Percentiles rank a stretch among this genome's conserved stretches.
These are phyloP conservation scores for Aspergillus pseudotamarii DNA, from an alignment of 2,329 filamentous ascomycete genomes.

Conservation along the genomic window DNA sequence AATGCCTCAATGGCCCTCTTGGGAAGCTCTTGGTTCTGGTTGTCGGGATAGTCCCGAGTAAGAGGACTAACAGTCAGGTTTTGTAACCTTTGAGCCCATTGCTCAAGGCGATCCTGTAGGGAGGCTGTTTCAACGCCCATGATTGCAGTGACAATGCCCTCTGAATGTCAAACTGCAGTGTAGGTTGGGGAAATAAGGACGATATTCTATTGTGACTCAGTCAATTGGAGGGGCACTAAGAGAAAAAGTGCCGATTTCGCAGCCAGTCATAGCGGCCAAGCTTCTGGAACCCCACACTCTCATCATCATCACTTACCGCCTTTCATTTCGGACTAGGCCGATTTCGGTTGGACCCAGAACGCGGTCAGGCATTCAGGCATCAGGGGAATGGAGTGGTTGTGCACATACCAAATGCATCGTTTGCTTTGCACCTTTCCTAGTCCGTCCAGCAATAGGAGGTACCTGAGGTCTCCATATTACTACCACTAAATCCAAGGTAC, in stretches of 20 bases:
- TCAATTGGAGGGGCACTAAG: constrained; percentile 26
- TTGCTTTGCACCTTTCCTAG: constrained; percentile 1
- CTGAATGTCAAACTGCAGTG: constrained; percentile 14
- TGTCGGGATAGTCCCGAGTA: constrained; percentile 48
- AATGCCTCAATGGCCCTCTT: constrained; percentile 48
- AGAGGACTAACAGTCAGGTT: constrained; percentile 48
- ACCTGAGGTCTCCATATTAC: neutral
- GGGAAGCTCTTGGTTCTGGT: constrained; percentile 37
- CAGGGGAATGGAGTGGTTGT: neutral
- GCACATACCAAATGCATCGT: neutral
- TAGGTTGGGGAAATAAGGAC: neutral
- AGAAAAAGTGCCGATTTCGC: constrained; percentile 35
- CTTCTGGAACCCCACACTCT: constrained; percentile 14
- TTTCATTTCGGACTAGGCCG: neutral
- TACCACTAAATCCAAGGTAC: neutral
- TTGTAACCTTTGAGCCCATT: constrained; percentile 45
- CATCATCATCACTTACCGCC: neutral
- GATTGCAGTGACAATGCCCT: constrained; percentile 27
- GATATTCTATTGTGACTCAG: constrained; percentile 10
- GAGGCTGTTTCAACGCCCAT: constrained; percentile 38
- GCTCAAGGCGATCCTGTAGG: constrained; percentile 43
- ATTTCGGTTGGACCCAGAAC: neutral
- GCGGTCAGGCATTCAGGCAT: neutral
- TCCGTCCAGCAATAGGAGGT: neutral
- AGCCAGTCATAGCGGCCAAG: constrained; percentile 7